A percentile compares a stretch with the other conserved stretches of the same genome.
These are phyloP conservation scores for Clarkia xantiana DNA, from an alignment of 345 rosid species.

Conservation along the genomic window DNA sequence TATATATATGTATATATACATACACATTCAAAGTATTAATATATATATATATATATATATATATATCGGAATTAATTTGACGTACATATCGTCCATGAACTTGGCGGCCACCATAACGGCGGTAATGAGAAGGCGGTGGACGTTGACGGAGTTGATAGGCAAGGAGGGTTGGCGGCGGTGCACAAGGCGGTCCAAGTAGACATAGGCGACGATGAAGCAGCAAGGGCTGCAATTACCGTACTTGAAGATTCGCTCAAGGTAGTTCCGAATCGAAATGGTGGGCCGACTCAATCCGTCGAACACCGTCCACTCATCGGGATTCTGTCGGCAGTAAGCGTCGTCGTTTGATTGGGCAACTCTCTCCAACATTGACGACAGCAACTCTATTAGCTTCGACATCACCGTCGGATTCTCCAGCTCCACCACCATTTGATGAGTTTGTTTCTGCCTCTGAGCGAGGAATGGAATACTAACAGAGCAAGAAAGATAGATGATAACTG, in stretches of 20 bases:
- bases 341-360: conserved; percentile 67
- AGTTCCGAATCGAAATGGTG: conserved; percentile 53
- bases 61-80: too few species aligned
- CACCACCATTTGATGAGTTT: conserved; percentile 25
- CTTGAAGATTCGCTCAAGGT: conserved; percentile 68
- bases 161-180: conserved; percentile 56
- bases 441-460: too few species aligned
- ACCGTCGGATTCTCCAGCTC: conserved; percentile 49
- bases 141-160: conserved; percentile 72
- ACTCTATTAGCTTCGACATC: conserved; percentile 51
- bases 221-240: conserved; percentile 84
- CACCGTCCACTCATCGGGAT: conserved; percentile 34
- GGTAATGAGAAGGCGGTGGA: conserved; percentile 78
- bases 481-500: not conserved
- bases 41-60: too few species aligned
- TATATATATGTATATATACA: too few species aligned
- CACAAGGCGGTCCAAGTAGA: conserved; percentile 71
- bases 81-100: conserved; percentile 91
- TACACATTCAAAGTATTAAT: too few species aligned
- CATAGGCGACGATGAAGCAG: conserved; percentile 76
- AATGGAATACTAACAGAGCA: conserved; percentile 11
- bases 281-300: conserved; percentile 75
- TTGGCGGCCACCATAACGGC: conserved; percentile 79
- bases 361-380: conserved; percentile 63
- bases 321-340: conserved; percentile 6